Conservation (phyloP, 257 asterid genomes). For the Haberlea rhodopensis region DNA sequence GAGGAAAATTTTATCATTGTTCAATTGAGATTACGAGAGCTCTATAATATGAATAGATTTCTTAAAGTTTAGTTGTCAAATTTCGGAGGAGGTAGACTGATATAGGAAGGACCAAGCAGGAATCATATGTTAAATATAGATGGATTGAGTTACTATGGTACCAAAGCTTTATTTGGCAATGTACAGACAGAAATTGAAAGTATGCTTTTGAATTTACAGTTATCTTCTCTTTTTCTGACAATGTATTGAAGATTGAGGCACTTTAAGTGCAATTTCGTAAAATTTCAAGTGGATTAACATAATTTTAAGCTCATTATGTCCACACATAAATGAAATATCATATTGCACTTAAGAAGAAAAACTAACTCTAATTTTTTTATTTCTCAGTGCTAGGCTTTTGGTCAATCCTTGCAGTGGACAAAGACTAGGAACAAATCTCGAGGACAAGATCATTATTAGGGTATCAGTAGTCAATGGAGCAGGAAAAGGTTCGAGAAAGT, state of each 20-base stretch:
- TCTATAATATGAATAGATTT: conserved; percentile 19
- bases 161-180: background rate
- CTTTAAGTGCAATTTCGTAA: conserved; percentile 18
- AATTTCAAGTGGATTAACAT: conserved; percentile 17
- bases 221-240: background rate
- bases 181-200: conserved; percentile 11
- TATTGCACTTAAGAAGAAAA: background rate
- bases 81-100: conserved; percentile 7
- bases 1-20: conserved; percentile 26
- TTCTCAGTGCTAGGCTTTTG: conserved; percentile 8
- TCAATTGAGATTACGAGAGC: conserved; percentile 24
- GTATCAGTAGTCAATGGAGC: conserved; percentile 12
- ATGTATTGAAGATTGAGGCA: conserved; percentile 12
- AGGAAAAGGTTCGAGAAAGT: conserved; percentile 6
- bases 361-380: background rate
- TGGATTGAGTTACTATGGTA: conserved; percentile 12
- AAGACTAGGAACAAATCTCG: conserved; percentile 3
- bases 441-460: background rate
- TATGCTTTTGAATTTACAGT: background rate
- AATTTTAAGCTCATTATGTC: conserved; percentile 10
- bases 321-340: background rate
- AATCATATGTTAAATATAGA: conserved; percentile 19
- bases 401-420: conserved; percentile 19
- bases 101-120: conserved; percentile 21
- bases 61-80: conserved; percentile 22